Base-by-base conservation (phyloP, 2,329 filamentous ascomycete species). In the Cladophialophora psammophila region DNA sequence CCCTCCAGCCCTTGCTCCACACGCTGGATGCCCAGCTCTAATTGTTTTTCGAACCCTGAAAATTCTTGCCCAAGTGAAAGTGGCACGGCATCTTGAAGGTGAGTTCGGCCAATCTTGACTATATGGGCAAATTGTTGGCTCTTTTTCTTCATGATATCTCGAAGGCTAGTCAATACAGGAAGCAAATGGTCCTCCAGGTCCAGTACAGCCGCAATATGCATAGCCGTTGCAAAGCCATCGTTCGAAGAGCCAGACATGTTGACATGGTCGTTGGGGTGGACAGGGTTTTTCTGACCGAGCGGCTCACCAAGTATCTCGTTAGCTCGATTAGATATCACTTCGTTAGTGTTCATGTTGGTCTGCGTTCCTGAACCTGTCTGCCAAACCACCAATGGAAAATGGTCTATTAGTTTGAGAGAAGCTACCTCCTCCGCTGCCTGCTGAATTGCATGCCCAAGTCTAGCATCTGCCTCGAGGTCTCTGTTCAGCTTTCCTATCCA, bases 341-440 rank as follows among this genome's bases (percentile, higher is more conserved):
- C 95, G 85, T 99, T 99, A 79, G 94, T 93, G 84, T 98, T 98
- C 95, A 98, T 98, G 88, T 97, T 98, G 80, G 94, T 97, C 86
- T 98, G 95, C 36, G 95, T 98, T 78, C 95, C 95, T 57, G 95
- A 98, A 71, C 95, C 95, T 62, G 95, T 99, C 86, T 99, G 95
- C 95, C 95, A 99, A 78, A 99, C 94, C 64, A 98, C 94, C 69
- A 98, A 91, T 72, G 95, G 95, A 84, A 99, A 98, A 86, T 98
- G 94, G 80, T 97, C 94, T 76, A 95, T 81, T 75, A 98, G 90
- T 87, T 97, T 96, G 78, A 94, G 89, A 71, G 92, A 90, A 65
- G 94, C 94, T 48, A 99, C 94, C 84, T 99, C 95, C 70, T 90
- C 87, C 71, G 94, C 93, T 65, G 95, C 95, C 84, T 97, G 89